These are phyloP conservation scores for Musa balbisiana DNA, from an alignment of 202 grass and related monocot species.

Conservation along the genomic window DNA sequence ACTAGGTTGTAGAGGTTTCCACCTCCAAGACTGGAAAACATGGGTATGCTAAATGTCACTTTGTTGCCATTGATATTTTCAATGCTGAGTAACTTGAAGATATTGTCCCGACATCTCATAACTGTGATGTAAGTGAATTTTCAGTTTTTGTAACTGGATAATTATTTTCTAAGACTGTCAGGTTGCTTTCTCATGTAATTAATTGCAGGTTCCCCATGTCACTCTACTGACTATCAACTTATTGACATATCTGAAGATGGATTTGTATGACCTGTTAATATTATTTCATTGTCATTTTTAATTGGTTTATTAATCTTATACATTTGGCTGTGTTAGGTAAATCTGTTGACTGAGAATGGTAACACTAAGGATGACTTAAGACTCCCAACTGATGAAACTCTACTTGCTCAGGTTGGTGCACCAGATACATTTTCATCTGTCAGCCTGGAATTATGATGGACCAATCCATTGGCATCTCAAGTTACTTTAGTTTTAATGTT, in stretches of 20 bases:
- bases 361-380: constrained; percentile 39
- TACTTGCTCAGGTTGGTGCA: not conserved
- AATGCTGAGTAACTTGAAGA: constrained; percentile 2
- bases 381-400: constrained; percentile 20
- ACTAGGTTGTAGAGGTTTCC: constrained; percentile 7
- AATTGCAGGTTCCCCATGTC: constrained; percentile 29
- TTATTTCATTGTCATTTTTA: not conserved
- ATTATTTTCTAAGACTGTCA: not conserved
- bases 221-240: constrained; percentile 47
- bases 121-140: not conserved
- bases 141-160: not conserved
- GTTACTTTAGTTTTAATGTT: no score
- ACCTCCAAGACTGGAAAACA: constrained; percentile 5
- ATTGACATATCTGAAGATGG: constrained; percentile 34
- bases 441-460: not conserved
- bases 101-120: constrained; percentile 5
- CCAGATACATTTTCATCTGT: not conserved
- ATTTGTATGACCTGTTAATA: constrained; percentile 3
- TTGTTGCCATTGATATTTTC: constrained; percentile 4
- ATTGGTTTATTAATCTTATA: not conserved
- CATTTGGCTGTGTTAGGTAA: not conserved
- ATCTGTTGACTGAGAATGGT: constrained; percentile 7
- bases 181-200: not conserved
- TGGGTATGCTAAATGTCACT: constrained; percentile 5
- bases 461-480: not conserved